Conservation (phyloP, 1,284 basidiomycete genomes). For the Wallemia hederae region DNA sequence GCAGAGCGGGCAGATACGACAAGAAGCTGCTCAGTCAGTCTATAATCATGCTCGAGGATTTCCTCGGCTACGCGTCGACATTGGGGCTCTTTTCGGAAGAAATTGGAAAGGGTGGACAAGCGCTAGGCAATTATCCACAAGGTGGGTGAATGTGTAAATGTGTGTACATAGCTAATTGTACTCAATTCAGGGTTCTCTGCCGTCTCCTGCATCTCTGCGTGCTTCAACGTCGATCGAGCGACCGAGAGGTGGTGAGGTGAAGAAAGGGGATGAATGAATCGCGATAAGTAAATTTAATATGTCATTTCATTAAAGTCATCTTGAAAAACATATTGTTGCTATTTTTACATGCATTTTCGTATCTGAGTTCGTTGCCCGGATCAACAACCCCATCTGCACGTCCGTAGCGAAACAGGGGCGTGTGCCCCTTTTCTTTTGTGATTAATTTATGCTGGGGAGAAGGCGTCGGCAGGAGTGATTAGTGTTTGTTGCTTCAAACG, state of each 20-base stretch:
- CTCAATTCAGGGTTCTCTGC: neutral
- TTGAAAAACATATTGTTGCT: too few species aligned
- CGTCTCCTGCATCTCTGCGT: neutral
- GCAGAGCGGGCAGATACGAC: slow-evolving; percentile 51
- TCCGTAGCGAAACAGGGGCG: too few species aligned
- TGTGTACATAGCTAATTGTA: neutral
- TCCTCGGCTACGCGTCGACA: slow-evolving; percentile 43
- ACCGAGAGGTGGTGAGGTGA: too few species aligned
- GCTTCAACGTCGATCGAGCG: neutral
- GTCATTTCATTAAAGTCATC: too few species aligned
- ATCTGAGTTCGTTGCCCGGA: too few species aligned
- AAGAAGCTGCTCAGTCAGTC: slow-evolving; percentile 33
- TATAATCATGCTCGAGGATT: slow-evolving; percentile 46
- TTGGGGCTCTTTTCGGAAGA: slow-evolving; percentile 52
- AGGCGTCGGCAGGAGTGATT: too few species aligned
- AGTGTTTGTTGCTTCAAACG: too few species aligned
- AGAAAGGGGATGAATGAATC: too few species aligned
- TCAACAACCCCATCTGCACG: too few species aligned
- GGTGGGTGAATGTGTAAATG: neutral
- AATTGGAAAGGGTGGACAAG: slow-evolving; percentile 8
- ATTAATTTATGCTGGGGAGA: too few species aligned
- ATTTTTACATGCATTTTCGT: too few species aligned
- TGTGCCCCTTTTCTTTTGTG: too few species aligned
- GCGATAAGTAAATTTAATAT: neutral
- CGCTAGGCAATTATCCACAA: neutral